Percentiles rank a stretch among this genome's conserved stretches.
Evolutionary conservation across 1,139 yeast species (phyloP).

Genomic region (Casaregolazyma suthepensis): DNA sequence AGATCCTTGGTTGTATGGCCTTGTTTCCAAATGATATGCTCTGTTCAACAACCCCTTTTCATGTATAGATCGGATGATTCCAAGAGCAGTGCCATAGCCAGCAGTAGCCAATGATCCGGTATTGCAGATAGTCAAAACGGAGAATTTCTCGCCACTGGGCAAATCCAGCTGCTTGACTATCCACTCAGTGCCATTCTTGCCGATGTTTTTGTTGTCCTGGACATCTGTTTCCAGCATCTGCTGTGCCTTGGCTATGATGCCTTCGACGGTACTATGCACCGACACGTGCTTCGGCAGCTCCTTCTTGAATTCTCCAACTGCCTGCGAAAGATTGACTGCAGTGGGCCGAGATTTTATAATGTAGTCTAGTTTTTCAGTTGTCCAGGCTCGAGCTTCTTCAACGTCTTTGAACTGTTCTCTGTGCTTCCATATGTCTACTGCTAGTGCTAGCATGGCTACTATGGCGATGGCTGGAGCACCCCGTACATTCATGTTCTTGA

Average conservation of each 20-base stretch:
- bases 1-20: constrained; percentile 97
- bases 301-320: constrained; percentile 27
- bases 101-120: constrained; percentile 83
- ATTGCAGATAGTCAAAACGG: constrained; percentile 69
- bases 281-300: constrained; percentile 43
- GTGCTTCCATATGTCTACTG: constrained; percentile 49
- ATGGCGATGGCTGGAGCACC: constrained; percentile 99
- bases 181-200: constrained; percentile 74
- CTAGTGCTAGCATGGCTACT: constrained; percentile 82
- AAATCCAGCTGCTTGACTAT: constrained; percentile 35
- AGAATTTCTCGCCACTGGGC: constrained; percentile 35
- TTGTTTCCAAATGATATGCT: constrained; percentile 85
- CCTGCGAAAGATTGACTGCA: constrained; percentile 86
- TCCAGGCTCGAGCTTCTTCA: constrained; percentile 15
- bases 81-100: constrained; percentile 95
- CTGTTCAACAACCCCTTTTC: constrained; percentile 45
- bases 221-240: constrained; percentile 69
- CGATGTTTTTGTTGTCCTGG: constrained; percentile 67
- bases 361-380: constrained; percentile 47
- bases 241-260: constrained; percentile 48
- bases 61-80: constrained; percentile 70
- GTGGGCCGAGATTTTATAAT: constrained; percentile 84
- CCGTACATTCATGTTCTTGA: constrained; percentile 86
- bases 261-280: constrained; percentile 34
- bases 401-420: constrained; percentile 6